A percentile compares a stretch with the other conserved stretches of the same genome.
Conservation (phyloP, 345 rosid genomes). For the Salix arbutifolia region DNA sequence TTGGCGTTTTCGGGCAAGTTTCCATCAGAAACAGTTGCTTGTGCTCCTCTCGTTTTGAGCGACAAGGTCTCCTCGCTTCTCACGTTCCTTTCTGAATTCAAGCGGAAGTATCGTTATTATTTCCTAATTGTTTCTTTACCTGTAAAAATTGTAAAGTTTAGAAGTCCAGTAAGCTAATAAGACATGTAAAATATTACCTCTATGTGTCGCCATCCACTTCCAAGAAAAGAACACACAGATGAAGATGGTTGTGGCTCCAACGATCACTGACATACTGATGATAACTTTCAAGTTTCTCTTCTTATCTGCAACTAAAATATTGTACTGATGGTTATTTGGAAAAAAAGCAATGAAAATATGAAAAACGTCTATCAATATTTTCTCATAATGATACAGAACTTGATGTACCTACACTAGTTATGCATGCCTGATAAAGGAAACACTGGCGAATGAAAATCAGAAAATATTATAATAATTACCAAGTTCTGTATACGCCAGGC, state of each 20-base stretch:
- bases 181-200: neutral
- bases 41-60: neutral
- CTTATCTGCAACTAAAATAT: neutral
- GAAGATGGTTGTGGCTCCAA: neutral
- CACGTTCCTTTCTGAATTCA: neutral
- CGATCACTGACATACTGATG: neutral
- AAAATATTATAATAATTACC: neutral
- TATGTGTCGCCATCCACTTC: neutral
- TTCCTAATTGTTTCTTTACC: neutral
- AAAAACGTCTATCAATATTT: too few species aligned
- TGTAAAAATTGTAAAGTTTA: neutral
- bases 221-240: neutral
- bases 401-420: neutral
- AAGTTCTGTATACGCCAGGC: constrained; percentile 10
- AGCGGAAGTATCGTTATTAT: neutral
- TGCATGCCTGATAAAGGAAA: too few species aligned
- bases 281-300: neutral
- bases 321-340: too few species aligned
- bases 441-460: neutral
- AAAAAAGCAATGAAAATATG: too few species aligned
- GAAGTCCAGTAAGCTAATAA: neutral
- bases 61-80: neutral
- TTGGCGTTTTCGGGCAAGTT: too few species aligned
- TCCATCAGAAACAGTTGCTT: too few species aligned
- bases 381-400: too few species aligned